Base-by-base conservation (phyloP, 2,329 filamentous ascomycete genomes). In the Ophiostoma ips region DNA sequence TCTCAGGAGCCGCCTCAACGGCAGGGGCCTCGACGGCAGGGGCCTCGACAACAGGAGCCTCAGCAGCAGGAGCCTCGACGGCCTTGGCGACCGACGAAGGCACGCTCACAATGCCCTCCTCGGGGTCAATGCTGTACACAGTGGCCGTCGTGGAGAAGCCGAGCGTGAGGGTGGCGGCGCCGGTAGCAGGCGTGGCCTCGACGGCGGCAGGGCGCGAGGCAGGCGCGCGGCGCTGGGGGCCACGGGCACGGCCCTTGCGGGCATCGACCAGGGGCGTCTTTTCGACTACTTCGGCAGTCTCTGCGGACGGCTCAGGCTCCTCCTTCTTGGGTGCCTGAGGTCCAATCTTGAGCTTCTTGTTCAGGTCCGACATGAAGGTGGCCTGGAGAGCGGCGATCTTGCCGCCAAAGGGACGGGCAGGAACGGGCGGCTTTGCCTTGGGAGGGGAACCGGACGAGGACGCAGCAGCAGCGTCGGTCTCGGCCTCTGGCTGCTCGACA, bases 371-470 rank as follows among this genome's bases (percentile, higher is more conserved):
- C 75, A 98, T 80, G 65, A 98, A 96, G 3, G 86, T 87, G 35
- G 86, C 86, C 66, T 94, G 88, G 31, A 98, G 70, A 21, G 87
- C 84, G 15, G 89, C 87, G 62, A 98, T 94, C 70, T 96, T 96
- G 59, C 80, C 78, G 10, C 86, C 86, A 40, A 75, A 74, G 2
- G 88, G 86, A 43, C 87, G 79, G 13, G 81, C 76, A 11, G 92
- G 89, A 2, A 96, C 76, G 0, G 80, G 76, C 5, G 92, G 89
- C 63, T 95, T 96, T n/a, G 77, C 66, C 62, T 88, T 94, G 1
- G 68, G 62, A 3, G 68, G 62, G 19, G 70, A 67, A 3, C 68
- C 24, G 5, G 45, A 9, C 10, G 30, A 19, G 16, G 35, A n/a
- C 9, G 41, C 15, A 16, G 28, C 15, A 8, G 43, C 10, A 11